Percentiles rank a stretch among this genome's conserved stretches.
phyloP scores from a whole-genome alignment of 2,329 filamentous ascomycete species.

The Fusarium sterilihyphosum region DNA sequence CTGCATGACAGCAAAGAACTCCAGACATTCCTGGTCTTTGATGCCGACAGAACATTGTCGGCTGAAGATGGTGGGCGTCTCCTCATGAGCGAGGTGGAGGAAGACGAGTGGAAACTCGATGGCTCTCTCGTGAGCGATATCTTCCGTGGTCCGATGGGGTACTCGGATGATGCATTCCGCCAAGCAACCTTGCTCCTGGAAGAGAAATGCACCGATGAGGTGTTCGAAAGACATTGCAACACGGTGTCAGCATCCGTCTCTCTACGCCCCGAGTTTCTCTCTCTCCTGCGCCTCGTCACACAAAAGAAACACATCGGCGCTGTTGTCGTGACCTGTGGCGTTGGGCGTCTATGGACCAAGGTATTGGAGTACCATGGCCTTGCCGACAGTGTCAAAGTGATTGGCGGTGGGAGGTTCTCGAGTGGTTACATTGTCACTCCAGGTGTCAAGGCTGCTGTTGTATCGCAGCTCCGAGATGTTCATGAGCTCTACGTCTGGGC shows the following conservation, averaged over 20 bases:
- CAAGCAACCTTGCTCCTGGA: conserved; percentile 65
- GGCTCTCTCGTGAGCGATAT: too few relatives aligned
- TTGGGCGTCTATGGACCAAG: conserved; percentile 64
- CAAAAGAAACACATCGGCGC: conserved; percentile 52
- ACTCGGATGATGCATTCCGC: conserved; percentile 64
- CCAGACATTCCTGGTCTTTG: conserved; percentile 63
- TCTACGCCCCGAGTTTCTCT: conserved; percentile 59
- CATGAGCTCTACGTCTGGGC: conserved; percentile 61
- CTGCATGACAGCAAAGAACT: conserved; percentile 39
- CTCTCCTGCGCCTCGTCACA: conserved; percentile 51
- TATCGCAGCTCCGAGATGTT: conserved; percentile 50
- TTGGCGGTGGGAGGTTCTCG: conserved; percentile 60
- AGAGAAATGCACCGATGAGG: conserved; percentile 48
- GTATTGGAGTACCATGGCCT: conserved; percentile 58
- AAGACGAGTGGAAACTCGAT: background rate
- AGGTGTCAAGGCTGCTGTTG: conserved; percentile 59
- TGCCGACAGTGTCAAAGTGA: conserved; percentile 55
- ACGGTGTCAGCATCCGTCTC: conserved; percentile 52
- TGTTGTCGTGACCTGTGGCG: conserved; percentile 65
- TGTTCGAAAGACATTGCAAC: conserved; percentile 58
- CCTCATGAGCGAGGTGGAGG: background rate
- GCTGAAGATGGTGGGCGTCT: conserved; percentile 55
- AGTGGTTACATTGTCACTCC: conserved; percentile 63
- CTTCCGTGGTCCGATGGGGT: conserved; percentile 55
- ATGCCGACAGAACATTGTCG: conserved; percentile 67